Conservation (phyloP, 129 eudicot species). For the Apium graveolens region DNA sequence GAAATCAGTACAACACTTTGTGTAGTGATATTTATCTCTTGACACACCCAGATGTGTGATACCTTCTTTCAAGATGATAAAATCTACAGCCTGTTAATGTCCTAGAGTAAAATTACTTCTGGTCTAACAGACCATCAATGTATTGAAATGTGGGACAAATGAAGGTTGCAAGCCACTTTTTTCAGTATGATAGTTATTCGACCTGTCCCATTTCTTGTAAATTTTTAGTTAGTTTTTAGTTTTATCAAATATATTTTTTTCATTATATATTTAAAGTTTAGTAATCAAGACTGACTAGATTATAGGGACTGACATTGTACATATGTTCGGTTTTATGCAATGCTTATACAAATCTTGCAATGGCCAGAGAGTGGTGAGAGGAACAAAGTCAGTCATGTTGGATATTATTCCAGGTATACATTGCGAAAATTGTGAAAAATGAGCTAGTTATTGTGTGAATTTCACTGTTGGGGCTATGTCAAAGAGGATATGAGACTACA, state of each 20-base stretch:
- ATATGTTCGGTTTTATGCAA: constrained; percentile 33
- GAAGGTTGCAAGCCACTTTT: neutral
- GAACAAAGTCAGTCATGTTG: constrained; percentile 65
- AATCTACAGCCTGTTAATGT: neutral
- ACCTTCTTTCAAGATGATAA: neutral
- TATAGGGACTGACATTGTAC: neutral
- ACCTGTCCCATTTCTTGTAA: neutral
- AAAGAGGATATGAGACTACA: too few relatives aligned
- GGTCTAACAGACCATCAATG: neutral
- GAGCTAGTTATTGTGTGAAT: neutral
- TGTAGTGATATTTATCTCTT: neutral
- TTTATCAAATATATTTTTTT: neutral
- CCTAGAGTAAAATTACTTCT: neutral
- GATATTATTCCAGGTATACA: constrained; percentile 77
- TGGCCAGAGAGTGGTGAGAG: constrained; percentile 62
- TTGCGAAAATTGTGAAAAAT: constrained; percentile 2
- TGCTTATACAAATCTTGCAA: constrained; percentile 66
- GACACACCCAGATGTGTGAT: too few relatives aligned
- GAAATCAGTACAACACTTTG: neutral
- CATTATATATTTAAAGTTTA: neutral
- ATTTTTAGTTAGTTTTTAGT: neutral
- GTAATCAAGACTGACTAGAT: too few relatives aligned
- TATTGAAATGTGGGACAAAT: neutral
- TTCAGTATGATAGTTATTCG: neutral
- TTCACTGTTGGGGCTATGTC: too few relatives aligned